Percentiles rank a stretch among this genome's conserved stretches.
Evolutionary conservation across 352 stramenopile species (phyloP).

Genomic region (Globisporangium cylindrosporum): DNA sequence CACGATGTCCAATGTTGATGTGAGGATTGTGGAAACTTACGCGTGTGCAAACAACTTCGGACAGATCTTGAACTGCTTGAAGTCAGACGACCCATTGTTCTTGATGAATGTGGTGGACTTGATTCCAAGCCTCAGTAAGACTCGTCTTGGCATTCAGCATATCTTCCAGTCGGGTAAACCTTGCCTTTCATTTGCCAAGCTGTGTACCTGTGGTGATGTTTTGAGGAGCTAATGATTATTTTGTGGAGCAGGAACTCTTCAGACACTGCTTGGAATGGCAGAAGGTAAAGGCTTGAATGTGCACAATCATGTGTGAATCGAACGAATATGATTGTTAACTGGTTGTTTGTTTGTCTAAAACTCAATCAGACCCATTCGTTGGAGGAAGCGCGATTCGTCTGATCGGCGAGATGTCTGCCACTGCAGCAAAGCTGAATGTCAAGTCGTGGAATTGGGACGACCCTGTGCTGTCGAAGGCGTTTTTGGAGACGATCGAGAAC

Average conservation of each 20-base stretch:
- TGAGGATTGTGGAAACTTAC: neutral
- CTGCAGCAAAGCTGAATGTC: conserved; percentile 57
- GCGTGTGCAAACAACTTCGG: neutral
- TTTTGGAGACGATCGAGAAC: conserved; percentile 66
- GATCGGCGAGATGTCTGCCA: conserved; percentile 75
- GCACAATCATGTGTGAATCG: neutral
- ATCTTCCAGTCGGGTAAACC: conserved; percentile 79
- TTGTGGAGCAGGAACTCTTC: conserved; percentile 47
- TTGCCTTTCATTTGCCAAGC: neutral
- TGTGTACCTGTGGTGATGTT: neutral
- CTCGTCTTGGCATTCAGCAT: conserved; percentile 56
- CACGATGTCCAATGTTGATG: neutral
- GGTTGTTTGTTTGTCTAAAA: conserved; percentile 9
- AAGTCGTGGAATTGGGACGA: conserved; percentile 79
- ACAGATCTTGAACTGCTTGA: conserved; percentile 68
- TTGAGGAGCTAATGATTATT: neutral
- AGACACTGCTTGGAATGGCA: conserved; percentile 58
- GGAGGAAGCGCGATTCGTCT: conserved; percentile 71
- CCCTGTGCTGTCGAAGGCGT: conserved; percentile 69
- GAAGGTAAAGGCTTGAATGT: conserved; percentile 39
- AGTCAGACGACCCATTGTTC: conserved; percentile 77
- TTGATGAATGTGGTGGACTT: conserved; percentile 85
- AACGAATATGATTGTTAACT: neutral
- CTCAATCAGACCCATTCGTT: conserved; percentile 61
- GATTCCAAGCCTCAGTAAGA: conserved; percentile 66